Evolutionary conservation across 345 rosid species (phyloP), one percentile per base, ranked within the genome.

Genomic region (Syzygium aqueum): DNA sequence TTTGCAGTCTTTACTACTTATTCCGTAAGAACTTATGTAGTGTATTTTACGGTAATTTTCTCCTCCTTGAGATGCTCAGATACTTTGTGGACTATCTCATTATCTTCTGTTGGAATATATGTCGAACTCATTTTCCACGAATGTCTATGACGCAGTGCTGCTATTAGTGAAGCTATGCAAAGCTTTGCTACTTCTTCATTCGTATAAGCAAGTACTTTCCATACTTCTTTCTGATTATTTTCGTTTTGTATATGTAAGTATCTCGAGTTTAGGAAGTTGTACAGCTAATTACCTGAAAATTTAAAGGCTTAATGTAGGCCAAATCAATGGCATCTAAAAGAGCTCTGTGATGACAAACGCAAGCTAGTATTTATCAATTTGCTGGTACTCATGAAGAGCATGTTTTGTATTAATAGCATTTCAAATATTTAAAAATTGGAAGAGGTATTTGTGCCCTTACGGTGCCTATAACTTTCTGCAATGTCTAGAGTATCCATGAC

Each of bases 1-100:
- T 96, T 91, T 94, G 94, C 77, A 96, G 94, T 93, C 95, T 97
- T 40, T 97, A 94, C 89, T 95, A 90, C 92, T 92, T 94, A 95
- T 92, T 95, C 87, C 94, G 98, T 88, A 94, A 95, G 92, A 93
- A 92, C 59, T 89, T 87, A 61, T 97, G 98, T 91, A 89, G 90
- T 88, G 87, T 95, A 85, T 97, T 96, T 90, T 97, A 96, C 88
- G 99, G 99, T 97, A 94, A 93, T 59, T 80, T 88, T 83, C 53
- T 85, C 86, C 82, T 28, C 87, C 84, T 78, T 5, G 54, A 37
- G 51, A 49, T 51, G 22, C 54, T 43, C 37, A 8, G 80, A 63
- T 84, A 50, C 61, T 51, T 17, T 19, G 51, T 22, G 43, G 49
- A 73, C 49, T 37, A 33, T 73, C 49, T 37, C 40, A 54, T 53